Evolutionary conservation across 169 alveolate genomes (phyloP).

Genomic region (Ichthyophthirius multifiliis): DNA sequence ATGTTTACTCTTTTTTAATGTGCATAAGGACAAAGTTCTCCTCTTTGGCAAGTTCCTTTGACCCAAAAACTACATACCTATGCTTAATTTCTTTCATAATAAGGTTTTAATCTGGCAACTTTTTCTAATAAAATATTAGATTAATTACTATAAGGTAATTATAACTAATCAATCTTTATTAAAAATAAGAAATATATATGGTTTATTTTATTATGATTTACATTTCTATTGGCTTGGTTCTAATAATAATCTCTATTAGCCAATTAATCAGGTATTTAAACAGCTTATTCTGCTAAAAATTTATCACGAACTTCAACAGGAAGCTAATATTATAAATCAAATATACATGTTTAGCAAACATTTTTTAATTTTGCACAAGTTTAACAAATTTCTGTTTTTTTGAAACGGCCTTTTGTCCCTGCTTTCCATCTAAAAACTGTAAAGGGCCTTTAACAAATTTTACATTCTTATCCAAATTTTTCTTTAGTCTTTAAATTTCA

Average conservation of each 20-base stretch:
- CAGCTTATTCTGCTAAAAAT: constrained; percentile 69
- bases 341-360: constrained; percentile 97
- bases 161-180: constrained; percentile 39
- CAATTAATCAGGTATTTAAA: constrained; percentile 76
- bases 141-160: constrained; percentile 49
- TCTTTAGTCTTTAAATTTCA: constrained; percentile 73
- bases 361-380: constrained; percentile 97
- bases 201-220: constrained; percentile 39
- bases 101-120: constrained; percentile 84
- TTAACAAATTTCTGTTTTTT: constrained; percentile 96
- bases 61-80: constrained; percentile 94
- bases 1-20: constrained; percentile 60
- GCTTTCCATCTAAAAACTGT: constrained; percentile 99
- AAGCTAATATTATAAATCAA: constrained; percentile 96
- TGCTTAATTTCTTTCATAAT: constrained; percentile 91
- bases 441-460: constrained; percentile 96
- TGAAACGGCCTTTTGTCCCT: constrained; percentile 92
- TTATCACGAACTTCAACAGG: constrained; percentile 96
- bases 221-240: constrained; percentile 58
- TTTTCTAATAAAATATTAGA: constrained; percentile 47
- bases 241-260: constrained; percentile 84
- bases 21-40: constrained; percentile 93
- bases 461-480: constrained; percentile 94
- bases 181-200: constrained; percentile 20
- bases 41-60: constrained; percentile 93